Base-by-base conservation (phyloP, 2,329 filamentous ascomycete species). In the Sporothrix variecibatus region DNA sequence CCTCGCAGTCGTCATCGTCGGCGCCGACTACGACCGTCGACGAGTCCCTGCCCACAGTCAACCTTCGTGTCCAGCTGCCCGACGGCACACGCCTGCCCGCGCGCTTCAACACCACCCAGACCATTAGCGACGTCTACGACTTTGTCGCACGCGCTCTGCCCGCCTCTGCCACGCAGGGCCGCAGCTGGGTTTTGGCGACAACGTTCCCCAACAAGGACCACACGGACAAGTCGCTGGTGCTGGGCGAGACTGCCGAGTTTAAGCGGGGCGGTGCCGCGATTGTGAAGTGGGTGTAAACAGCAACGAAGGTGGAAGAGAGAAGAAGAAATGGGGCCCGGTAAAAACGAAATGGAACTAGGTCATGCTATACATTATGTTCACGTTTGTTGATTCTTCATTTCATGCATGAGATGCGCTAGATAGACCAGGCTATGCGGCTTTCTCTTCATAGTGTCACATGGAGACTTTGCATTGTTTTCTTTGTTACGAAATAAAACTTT, bases 201-300 rank as follows among this genome's bases (percentile, higher is more conserved):
- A 95, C 93, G 0, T 96, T 96, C 82, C 93, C 93, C 4, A 94
- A 90, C 79, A 94, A 94, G 83, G 92, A 95, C 72, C 88, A 95
- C 76, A 90, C 87, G 1, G 92, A 96, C 79, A 91, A 91, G 81
- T 82, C 80, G 9, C 78, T 88, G 70, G 85, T 87, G 0, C 80
- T 92, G 38, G 87, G 88, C 6, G 89, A 92, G 28, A 85, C 91
- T 82, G 76, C 86, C 34, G 90, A 92, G 80, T 91, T 92, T 79
- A 92, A 89, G 84, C 88, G 87, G 80, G 90, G 90, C 15, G 90
- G 89, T 26, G 90, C 87, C 0, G 89, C 88, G 1, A 87, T 92
- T 51, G 89, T 92, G 56, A 92, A 92, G 83, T 88, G 86, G 86
- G 77, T 80, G 76, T 84, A 74, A 69, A 26, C 11, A 26, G 26